Evolutionary conservation across 2,329 filamentous ascomycete genomes (phyloP).

Genomic region (Ceratocystis papillata): DNA sequence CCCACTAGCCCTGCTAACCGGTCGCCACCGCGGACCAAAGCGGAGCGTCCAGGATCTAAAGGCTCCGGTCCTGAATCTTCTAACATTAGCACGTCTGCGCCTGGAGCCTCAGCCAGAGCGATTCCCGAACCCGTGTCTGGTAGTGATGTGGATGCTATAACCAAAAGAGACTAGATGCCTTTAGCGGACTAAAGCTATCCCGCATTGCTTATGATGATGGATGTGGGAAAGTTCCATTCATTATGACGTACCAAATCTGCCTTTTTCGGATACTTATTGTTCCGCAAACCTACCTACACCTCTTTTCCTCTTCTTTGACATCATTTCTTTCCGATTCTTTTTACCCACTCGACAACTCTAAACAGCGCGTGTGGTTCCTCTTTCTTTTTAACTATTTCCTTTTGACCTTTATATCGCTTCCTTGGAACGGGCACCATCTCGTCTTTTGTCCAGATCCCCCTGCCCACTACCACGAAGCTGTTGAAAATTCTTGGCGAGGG

Average conservation of each 20-base stretch:
- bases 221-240: neutral
- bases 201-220: neutral
- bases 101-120: constrained; percentile 10
- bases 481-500: too few relatives aligned
- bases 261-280: too few relatives aligned
- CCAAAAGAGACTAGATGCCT: constrained; percentile 13
- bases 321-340: neutral
- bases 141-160: neutral
- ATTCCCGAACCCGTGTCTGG: constrained; percentile 7
- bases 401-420: neutral
- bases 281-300: too few relatives aligned
- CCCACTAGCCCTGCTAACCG: constrained; percentile 8
- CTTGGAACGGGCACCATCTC: too few relatives aligned
- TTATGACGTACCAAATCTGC: too few relatives aligned
- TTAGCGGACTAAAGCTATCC: neutral
- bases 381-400: neutral
- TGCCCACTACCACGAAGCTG: too few relatives aligned
- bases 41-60: constrained; percentile 8
- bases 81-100: constrained; percentile 6
- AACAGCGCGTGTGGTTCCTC: neutral
- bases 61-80: neutral
- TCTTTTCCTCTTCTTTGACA: neutral
- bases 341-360: neutral
- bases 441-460: neutral
- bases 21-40: constrained; percentile 12